Percentiles rank a stretch among this genome's conserved stretches.
phyloP scores from a whole-genome alignment of 192 early-diverging fungal genomes.

The Coemansia sp. region DNA sequence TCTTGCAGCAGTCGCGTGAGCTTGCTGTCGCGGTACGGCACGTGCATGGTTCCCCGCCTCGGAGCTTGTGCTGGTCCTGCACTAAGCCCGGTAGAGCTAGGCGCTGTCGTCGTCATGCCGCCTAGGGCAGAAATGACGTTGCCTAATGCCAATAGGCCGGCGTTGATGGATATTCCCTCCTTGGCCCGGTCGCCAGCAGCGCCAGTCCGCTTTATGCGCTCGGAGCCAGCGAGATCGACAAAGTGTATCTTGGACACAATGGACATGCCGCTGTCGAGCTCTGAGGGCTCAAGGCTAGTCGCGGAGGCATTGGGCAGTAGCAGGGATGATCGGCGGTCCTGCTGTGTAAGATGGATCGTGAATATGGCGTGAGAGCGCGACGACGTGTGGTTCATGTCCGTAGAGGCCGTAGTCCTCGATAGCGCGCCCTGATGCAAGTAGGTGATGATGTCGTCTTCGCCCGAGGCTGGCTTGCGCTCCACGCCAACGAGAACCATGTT shows the following conservation, averaged over 20 bases:
- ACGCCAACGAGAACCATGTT: conserved; percentile 88
- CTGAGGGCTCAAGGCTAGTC: conserved; percentile 94
- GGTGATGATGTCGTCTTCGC: conserved; percentile 70
- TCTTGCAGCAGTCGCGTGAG: conserved; percentile 96
- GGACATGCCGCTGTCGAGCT: conserved; percentile 97
- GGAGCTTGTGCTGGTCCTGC: no score
- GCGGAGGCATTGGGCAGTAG: conserved; percentile 96
- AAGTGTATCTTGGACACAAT: conserved; percentile 94
- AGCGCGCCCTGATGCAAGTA: conserved; percentile 73
- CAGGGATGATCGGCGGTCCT: no score
- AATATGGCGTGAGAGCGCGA: conserved; percentile 98
- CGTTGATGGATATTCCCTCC: conserved; percentile 98
- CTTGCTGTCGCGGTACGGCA: conserved; percentile 98
- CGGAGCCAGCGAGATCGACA: conserved; percentile 98
- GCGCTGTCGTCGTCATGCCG: conserved; percentile 46
- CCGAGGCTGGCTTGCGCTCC: conserved; percentile 69
- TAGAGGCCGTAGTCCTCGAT: conserved; percentile 86
- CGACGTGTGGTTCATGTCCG: conserved; percentile 96
- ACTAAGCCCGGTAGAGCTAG: no score
- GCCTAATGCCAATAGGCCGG: conserved; percentile 93
- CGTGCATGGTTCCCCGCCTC: no score
- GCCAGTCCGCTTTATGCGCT: conserved; percentile 92
- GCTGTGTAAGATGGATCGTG: no score
- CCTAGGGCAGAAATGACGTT: conserved; percentile 98
- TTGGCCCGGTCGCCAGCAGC: conserved; percentile 92